Percentiles rank a stretch among this genome's conserved stretches.
phyloP scores from a whole-genome alignment of 805 yeast genomes.

The Ogataea allantospora region DNA sequence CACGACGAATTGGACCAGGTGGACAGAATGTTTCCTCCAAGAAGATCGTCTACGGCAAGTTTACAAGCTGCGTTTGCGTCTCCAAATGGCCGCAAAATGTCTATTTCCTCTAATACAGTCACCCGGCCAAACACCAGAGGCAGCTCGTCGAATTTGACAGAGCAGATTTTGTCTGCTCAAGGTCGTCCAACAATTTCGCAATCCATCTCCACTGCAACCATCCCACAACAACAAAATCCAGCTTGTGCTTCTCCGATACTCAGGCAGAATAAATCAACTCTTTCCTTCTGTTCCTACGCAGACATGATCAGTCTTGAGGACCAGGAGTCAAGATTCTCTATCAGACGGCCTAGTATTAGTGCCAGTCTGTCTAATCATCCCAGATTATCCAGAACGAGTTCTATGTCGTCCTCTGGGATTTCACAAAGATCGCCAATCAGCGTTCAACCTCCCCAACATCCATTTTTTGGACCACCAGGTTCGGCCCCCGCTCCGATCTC shows the following conservation, averaged over 20 bases:
- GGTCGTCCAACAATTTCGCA: constrained; percentile 15
- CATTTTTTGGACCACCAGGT: constrained; percentile 13
- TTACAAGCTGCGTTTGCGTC: constrained; percentile 36
- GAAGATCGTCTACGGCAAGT: constrained; percentile 55
- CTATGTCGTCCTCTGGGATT: constrained; percentile 20
- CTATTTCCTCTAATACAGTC: constrained; percentile 19
- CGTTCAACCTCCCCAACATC: constrained; percentile 14
- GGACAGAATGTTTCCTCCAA: constrained; percentile 47
- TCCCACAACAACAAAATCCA: constrained; percentile 10
- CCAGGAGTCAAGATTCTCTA: constrained; percentile 35
- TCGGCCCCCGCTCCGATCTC: constrained; percentile 11
- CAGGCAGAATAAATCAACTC: constrained; percentile 33
- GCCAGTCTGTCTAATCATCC: constrained; percentile 38
- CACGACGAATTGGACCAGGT: constrained; percentile 37
- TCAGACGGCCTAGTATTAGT: constrained; percentile 60
- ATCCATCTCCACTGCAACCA: constrained; percentile 13
- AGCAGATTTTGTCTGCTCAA: constrained; percentile 23
- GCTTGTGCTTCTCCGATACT: constrained; percentile 28
- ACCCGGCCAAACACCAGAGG: constrained; percentile 23
- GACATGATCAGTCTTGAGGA: constrained; percentile 74
- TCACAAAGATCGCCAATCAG: constrained; percentile 23
- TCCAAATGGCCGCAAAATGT: constrained; percentile 20
- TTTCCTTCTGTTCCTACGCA: constrained; percentile 71
- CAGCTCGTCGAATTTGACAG: constrained; percentile 28
- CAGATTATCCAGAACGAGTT: constrained; percentile 30